Conservation (phyloP, 352 stramenopile genomes). For the Aphanomyces cochlioides region DNA sequence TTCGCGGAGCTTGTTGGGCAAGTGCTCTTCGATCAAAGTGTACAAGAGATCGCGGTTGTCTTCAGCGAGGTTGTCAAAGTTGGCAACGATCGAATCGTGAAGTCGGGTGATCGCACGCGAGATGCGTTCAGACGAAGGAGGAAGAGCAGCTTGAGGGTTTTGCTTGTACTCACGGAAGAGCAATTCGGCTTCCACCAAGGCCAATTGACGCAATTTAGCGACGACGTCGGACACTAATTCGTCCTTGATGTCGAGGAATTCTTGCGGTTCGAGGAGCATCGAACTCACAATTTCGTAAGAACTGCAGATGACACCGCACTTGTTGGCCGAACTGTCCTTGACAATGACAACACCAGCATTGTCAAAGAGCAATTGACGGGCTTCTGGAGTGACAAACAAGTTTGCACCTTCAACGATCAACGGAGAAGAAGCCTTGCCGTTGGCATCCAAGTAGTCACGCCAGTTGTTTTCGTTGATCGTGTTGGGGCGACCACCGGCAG, state of each 20-base stretch:
- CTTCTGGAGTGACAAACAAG: constrained; percentile 95
- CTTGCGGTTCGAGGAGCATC: constrained; percentile 95
- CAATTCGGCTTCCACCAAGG: constrained; percentile 93
- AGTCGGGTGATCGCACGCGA: constrained; percentile 94
- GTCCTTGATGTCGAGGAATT: constrained; percentile 96
- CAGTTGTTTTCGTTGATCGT: constrained; percentile 96
- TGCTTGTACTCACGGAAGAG: constrained; percentile 97
- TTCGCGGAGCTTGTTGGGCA: constrained; percentile 92
- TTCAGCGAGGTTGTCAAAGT: constrained; percentile 89
- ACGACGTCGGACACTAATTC: constrained; percentile 92
- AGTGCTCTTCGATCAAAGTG: constrained; percentile 86
- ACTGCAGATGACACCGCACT: constrained; percentile 77
- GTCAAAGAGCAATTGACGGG: constrained; percentile 63
- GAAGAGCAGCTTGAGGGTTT: constrained; percentile 75
- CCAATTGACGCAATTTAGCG: constrained; percentile 90
- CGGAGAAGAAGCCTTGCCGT: constrained; percentile 76
- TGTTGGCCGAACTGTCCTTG: constrained; percentile 67
- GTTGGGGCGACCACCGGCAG: constrained; percentile 91
- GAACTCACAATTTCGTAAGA: constrained; percentile 87
- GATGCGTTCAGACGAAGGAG: constrained; percentile 93
- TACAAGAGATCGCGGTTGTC: constrained; percentile 77
- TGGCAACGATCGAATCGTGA: constrained; percentile 90
- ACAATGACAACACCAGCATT: constrained; percentile 31
- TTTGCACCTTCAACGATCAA: constrained; percentile 98
- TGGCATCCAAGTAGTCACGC: constrained; percentile 81